phyloP scores from a whole-genome alignment of 2,329 filamentous ascomycete species.

The Exophiala phaeomuriformis region DNA sequence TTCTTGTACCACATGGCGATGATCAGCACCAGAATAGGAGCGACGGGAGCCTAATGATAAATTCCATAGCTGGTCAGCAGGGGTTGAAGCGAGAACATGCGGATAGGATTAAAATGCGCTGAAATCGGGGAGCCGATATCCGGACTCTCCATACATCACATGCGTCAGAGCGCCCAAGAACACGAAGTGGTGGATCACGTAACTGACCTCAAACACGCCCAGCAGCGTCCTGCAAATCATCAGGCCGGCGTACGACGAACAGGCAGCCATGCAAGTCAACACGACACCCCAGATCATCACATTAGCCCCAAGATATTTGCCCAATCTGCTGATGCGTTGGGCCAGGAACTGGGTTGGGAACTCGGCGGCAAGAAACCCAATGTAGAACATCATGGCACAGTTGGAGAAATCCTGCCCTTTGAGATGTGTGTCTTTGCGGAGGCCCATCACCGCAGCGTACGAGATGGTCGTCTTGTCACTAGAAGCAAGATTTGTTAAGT shows the following conservation, averaged over 20 bases:
- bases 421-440: constrained; percentile 46
- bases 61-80: neutral
- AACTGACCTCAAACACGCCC: constrained; percentile 38
- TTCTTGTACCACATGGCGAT: constrained; percentile 48
- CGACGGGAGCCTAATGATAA: constrained; percentile 35
- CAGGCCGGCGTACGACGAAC: constrained; percentile 38
- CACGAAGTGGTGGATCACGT: too few relatives aligned
- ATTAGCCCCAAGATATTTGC: constrained; percentile 21
- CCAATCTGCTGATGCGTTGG: constrained; percentile 28
- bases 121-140: too few relatives aligned
- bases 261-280: constrained; percentile 40
- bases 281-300: constrained; percentile 37
- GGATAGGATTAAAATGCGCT: constrained; percentile 28
- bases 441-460: constrained; percentile 56
- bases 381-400: constrained; percentile 51
- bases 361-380: constrained; percentile 43
- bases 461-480: constrained; percentile 26
- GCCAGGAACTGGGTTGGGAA: constrained; percentile 37
- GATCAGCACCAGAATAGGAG: constrained; percentile 47
- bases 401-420: constrained; percentile 45
- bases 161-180: neutral
- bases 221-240: constrained; percentile 42
- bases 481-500: neutral
- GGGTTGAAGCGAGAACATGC: too few relatives aligned
- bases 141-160: too few relatives aligned